Evolutionary conservation across 1,284 basidiomycete species (phyloP), one percentile per base, ranked within the genome.

Genomic region (Leccinum brunneo-olivaceum): DNA sequence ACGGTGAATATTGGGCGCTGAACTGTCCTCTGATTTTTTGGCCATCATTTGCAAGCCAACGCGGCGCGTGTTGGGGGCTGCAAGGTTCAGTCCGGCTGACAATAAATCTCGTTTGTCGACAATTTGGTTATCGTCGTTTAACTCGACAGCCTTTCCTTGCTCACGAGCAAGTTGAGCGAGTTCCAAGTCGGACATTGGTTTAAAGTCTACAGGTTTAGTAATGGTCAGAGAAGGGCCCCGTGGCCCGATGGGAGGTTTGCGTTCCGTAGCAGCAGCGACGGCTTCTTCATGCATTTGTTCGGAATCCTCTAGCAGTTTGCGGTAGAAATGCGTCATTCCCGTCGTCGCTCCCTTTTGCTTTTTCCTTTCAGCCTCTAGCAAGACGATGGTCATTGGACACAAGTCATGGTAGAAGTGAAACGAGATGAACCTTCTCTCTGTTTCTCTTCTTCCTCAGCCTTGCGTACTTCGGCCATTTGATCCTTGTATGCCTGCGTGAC

Each of bases 401-500:
- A n/a, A 10, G 5, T 18, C 23, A 7, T 4, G 15, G 19, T 24
- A 14, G 11, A 20, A 11, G 29, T 39, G 32, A 39, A 23, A 27
- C 40, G 41, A n/a, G 23, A 67, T 77, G 50, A 56, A 88, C 92
- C 93, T 68, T 96, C 90, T 53, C 83, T 75, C 57, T 72, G 68
- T 65, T 78, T 84, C 64, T 97, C 93, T 57, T 94, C 93, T 58
- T 90, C 90, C 62, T 96, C 96, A 1, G 93, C 91, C 60, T 72
- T 76, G 43, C 89, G 74, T 2, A 98, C 81, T 65, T 95, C 90
- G 38, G 81, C 94, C 80, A 96, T 90, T 66, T 98, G 96, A 50
- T 90, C 86, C 65, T 93, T 93, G 69, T 98, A 99, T 27, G 92
- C 93, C 57, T 93, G 90, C 1, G 96, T 99, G 34, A 98, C 94